phyloP scores from a whole-genome alignment of 2,329 filamentous ascomycete species.

The Huntiella moniliformis region DNA sequence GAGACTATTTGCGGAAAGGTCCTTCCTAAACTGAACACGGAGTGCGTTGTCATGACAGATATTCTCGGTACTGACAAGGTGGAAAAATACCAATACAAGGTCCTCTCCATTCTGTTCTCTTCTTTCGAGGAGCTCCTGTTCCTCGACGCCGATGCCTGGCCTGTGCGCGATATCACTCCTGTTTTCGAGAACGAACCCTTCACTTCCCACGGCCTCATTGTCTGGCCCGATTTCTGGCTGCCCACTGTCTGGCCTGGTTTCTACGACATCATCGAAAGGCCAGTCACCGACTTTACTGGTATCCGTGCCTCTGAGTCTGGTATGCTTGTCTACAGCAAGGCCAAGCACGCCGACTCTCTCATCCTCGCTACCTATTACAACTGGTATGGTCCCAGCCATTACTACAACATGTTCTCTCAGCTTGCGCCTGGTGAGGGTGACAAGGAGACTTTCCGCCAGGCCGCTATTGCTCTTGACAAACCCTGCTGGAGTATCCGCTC shows the following conservation, averaged over 20 bases:
- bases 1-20: slow-evolving; percentile 17
- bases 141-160: slow-evolving; percentile 39
- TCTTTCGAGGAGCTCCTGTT: slow-evolving; percentile 40
- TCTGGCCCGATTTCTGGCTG: slow-evolving; percentile 38
- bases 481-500: slow-evolving; percentile 24
- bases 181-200: slow-evolving; percentile 34
- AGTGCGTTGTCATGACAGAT: slow-evolving; percentile 19
- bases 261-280: slow-evolving; percentile 24
- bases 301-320: slow-evolving; percentile 27
- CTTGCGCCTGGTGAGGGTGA: slow-evolving; percentile 25
- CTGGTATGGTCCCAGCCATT: slow-evolving; percentile 31
- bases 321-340: slow-evolving; percentile 29
- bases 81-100: slow-evolving; percentile 35
- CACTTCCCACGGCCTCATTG: slow-evolving; percentile 30
- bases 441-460: slow-evolving; percentile 29
- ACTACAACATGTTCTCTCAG: slow-evolving; percentile 29
- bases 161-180: slow-evolving; percentile 20
- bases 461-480: slow-evolving; percentile 22
- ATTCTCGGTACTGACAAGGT: slow-evolving; percentile 15
- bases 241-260: slow-evolving; percentile 24
- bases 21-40: slow-evolving; percentile 17
- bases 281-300: slow-evolving; percentile 17
- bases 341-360: slow-evolving; percentile 25
- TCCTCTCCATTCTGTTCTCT: slow-evolving; percentile 37
- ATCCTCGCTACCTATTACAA: slow-evolving; percentile 36